These are phyloP conservation scores for Debaryomycetaceae sp. DNA, from an alignment of 1,139 yeast genomes.

Conservation along the genomic window DNA sequence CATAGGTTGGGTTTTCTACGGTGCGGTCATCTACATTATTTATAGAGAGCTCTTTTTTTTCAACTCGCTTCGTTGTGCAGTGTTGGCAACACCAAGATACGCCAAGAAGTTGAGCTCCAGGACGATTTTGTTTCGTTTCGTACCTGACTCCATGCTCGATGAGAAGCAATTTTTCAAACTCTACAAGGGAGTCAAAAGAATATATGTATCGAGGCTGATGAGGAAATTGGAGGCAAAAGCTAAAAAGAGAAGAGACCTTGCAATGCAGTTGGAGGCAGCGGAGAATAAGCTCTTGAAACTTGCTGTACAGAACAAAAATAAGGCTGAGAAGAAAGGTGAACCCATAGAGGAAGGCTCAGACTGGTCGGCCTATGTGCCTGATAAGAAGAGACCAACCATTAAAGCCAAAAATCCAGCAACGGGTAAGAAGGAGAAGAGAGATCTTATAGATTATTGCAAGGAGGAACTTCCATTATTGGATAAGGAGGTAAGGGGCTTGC, in stretches of 20 bases:
- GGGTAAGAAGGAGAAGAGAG: slow-evolving; percentile 53
- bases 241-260: slow-evolving; percentile 59
- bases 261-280: slow-evolving; percentile 64
- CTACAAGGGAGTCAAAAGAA: slow-evolving; percentile 69
- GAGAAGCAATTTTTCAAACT: slow-evolving; percentile 57
- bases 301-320: slow-evolving; percentile 60
- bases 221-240: slow-evolving; percentile 57
- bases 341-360: slow-evolving; percentile 47
- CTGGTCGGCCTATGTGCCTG: slow-evolving; percentile 65
- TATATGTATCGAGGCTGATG: slow-evolving; percentile 72
- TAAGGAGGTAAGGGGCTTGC: slow-evolving; percentile 50
- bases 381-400: slow-evolving; percentile 72
- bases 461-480: slow-evolving; percentile 55
- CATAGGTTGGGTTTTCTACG: slow-evolving; percentile 75
- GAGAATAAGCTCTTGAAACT: slow-evolving; percentile 56
- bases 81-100: slow-evolving; percentile 75
- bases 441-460: slow-evolving; percentile 56
- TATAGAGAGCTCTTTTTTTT: slow-evolving; percentile 82
- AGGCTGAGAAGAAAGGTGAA: slow-evolving; percentile 60
- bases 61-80: slow-evolving; percentile 76
- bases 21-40: slow-evolving; percentile 62
- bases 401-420: slow-evolving; percentile 32
- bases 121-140: slow-evolving; percentile 75
- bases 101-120: slow-evolving; percentile 71
- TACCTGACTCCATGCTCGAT: slow-evolving; percentile 65